These are phyloP conservation scores for Antitrichia curtipendula DNA, from an alignment of 225 moss, liverwort and hornwort genomes.

Conservation along the genomic window DNA sequence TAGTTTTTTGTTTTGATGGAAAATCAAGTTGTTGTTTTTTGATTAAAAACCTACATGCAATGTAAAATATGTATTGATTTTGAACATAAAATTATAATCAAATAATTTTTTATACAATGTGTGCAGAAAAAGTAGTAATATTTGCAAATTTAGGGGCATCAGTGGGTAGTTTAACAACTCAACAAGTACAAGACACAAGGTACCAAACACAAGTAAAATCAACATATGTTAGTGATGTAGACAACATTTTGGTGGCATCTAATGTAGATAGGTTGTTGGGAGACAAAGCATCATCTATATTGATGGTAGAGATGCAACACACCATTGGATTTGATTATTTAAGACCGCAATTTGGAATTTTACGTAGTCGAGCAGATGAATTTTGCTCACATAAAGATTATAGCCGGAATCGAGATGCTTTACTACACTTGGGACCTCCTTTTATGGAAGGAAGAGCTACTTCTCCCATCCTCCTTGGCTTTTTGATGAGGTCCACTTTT, in stretches of 20 bases:
- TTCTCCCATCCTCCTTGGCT: slow-evolving; percentile 58
- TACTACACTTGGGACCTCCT: slow-evolving; percentile 60
- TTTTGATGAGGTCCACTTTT: slow-evolving; percentile 67
- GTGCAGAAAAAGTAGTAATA: slow-evolving; percentile 57
- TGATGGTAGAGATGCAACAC: slow-evolving; percentile 81
- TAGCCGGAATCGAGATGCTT: slow-evolving; percentile 37
- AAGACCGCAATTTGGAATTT: slow-evolving; percentile 47
- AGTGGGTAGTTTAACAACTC: background rate
- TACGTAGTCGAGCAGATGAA: slow-evolving; percentile 19
- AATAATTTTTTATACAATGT: background rate
- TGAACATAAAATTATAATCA: background rate
- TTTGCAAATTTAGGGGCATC: slow-evolving; percentile 48
- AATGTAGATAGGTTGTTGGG: slow-evolving; percentile 72
- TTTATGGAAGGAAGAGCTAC: slow-evolving; percentile 80
- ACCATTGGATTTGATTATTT: slow-evolving; percentile 62
- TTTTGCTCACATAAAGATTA: slow-evolving; percentile 25
- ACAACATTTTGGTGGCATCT: slow-evolving; percentile 62
- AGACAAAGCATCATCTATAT: slow-evolving; percentile 2
- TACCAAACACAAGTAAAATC: slow-evolving; percentile 53
- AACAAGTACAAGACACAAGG: slow-evolving; percentile 28
- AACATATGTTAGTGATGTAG: slow-evolving; percentile 73
- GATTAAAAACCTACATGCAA: too few relatives aligned
- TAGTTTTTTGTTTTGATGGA: background rate
- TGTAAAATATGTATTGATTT: background rate
- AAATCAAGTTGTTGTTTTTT: background rate